Base-by-base conservation (phyloP, 495 filamentous ascomycete genomes). In the Aspergillus carlsbadensis region DNA sequence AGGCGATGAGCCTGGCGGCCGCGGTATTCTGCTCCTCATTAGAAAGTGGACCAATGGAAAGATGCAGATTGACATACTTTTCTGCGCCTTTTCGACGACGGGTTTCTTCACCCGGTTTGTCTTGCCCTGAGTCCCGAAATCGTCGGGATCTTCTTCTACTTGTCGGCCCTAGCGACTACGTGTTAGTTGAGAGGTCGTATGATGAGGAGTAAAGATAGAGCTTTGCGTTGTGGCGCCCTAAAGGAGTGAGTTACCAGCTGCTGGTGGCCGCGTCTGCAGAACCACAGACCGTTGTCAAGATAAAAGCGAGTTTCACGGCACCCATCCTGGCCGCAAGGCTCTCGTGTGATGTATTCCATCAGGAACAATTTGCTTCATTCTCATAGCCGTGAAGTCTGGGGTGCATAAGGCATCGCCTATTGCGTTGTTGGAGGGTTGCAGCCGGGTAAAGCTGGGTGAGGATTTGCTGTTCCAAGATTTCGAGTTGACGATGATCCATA, bases 81-180 rank as follows among this genome's bases (percentile, higher is more conserved):
- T 81, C 42, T 63, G 63, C 8, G 65, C 64, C 62, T 71, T 84
- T 72, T 83, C 83, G 40, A 65, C 70, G 20, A 69, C 82, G 40
- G 76, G 78, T 50, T 79, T 78, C 55, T 80, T 84, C 62, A 77
- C 69, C 33, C 82, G 75, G 46, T 74, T 72, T 54, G 78, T 84
- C 56, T 79, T 81, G 46, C 89, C 89, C 48, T 79, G 74, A 13
- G 76, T 81, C 42, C 84, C 86, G 59, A 87, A 91, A 61, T 86
- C 84, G 58, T 92, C 92, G 49, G 87, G 84, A 62, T 93, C 90
- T 58, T 84, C 84, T 69, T 87, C 87, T 42, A 85, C 77, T 77
- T 85, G 70, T 18, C 48, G 59, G 21, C 72, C 75, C 76, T 78
- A 54, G 10, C 62, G 17, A n/a, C 26, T 8, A 24, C 2, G 10